phyloP scores from a whole-genome alignment of 306 rosid genomes.

The Glycine soja region DNA sequence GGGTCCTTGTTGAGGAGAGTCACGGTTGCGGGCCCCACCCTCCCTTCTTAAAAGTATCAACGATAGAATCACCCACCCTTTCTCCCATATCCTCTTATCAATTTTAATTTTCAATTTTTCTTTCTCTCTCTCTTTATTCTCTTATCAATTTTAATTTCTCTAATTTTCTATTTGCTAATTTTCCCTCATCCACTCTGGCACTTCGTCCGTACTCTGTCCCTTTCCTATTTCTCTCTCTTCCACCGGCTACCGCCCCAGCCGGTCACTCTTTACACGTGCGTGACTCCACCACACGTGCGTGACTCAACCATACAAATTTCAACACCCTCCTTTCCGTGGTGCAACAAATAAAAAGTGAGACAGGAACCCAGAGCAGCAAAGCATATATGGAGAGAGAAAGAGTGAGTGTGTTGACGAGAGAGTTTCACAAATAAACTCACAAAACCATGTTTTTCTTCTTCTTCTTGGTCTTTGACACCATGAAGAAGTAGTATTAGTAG shows the following conservation, averaged over 20 bases:
- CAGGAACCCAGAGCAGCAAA: conserved; percentile 42
- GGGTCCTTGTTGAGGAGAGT: conserved; percentile 45
- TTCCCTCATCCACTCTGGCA: conserved; percentile 76
- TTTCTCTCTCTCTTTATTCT: background rate
- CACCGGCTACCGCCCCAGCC: conserved; percentile 56
- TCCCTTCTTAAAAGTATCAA: conserved; percentile 48
- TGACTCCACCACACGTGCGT: conserved; percentile 46
- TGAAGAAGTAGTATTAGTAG: conserved; percentile 3
- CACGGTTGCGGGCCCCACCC: conserved; percentile 34
- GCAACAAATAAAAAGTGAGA: conserved; percentile 77
- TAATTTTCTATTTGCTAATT: conserved; percentile 53
- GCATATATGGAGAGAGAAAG: conserved; percentile 26
- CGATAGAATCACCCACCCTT: conserved; percentile 35
- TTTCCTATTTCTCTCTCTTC: conserved; percentile 40
- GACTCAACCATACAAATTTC: conserved; percentile 52
- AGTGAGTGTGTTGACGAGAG: background rate
- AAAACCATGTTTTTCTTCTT: conserved; percentile 27
- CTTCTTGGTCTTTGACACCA: conserved; percentile 25
- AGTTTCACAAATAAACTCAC: background rate
- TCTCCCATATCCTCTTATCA: background rate
- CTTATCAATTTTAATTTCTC: background rate
- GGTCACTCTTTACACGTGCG: conserved; percentile 53
- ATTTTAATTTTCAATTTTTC: background rate
- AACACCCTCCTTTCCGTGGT: conserved; percentile 62
- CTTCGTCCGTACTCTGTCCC: conserved; percentile 82